Conservation (phyloP, 768 basidiomycete species). For the Kondoa malvinella region DNA sequence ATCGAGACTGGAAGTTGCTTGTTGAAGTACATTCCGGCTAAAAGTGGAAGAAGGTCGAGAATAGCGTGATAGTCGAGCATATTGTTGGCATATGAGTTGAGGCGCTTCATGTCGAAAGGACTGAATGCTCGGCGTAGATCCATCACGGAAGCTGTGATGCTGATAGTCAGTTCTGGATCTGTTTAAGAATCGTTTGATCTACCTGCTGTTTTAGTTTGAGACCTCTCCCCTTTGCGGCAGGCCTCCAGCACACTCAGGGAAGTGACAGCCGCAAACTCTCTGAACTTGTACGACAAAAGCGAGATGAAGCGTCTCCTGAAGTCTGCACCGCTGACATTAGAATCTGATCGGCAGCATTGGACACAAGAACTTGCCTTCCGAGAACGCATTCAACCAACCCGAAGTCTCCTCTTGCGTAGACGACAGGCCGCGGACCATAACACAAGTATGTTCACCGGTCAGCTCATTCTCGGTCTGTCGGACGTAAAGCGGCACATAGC, state of each 20-base stretch:
- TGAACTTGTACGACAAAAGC: constrained; percentile 80
- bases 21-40: constrained; percentile 73
- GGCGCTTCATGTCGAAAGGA: constrained; percentile 86
- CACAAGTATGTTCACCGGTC: constrained; percentile 89
- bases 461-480: constrained; percentile 86
- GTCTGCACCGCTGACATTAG: constrained; percentile 39
- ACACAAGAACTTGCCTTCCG: constrained; percentile 23
- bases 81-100: constrained; percentile 79
- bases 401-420: constrained; percentile 28
- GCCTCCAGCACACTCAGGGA: constrained; percentile 79
- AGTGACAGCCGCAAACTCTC: constrained; percentile 75
- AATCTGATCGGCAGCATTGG: constrained; percentile 8
- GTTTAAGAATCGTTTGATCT: constrained; percentile 28
- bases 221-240: constrained; percentile 38
- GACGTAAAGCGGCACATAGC: constrained; percentile 78
- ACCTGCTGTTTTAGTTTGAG: constrained; percentile 12
- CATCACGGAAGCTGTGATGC: neutral
- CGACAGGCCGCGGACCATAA: constrained; percentile 70
- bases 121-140: constrained; percentile 53
- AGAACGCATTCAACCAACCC: constrained; percentile 15
- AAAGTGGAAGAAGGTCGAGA: constrained; percentile 68
- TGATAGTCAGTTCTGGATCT: constrained; percentile 23
- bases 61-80: constrained; percentile 93
- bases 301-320: constrained; percentile 79
- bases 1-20: constrained; percentile 43